Percentiles rank a stretch among this genome's conserved stretches.
These are phyloP conservation scores for Clarireedia paspali DNA, from an alignment of 2,329 filamentous ascomycete genomes.

Conservation along the genomic window DNA sequence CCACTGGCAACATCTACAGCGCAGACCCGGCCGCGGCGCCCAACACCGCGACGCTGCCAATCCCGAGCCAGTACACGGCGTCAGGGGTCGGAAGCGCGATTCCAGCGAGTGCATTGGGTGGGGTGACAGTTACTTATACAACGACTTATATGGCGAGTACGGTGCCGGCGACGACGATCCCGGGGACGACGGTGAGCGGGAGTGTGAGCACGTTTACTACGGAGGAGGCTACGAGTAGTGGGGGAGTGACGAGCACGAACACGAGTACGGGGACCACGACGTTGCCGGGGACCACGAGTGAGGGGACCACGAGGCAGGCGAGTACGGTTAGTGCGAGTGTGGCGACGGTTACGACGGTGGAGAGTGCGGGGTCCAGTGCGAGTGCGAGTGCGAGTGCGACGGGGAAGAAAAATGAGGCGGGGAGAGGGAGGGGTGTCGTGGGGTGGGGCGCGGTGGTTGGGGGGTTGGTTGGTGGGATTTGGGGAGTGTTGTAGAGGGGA, in stretches of 20 bases:
- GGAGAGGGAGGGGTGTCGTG: neutral
- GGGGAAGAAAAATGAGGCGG: neutral
- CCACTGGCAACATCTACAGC: conserved; percentile 38
- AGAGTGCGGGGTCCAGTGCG: neutral
- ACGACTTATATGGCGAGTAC: conserved; percentile 22
- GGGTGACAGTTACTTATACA: conserved; percentile 28
- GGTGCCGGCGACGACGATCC: conserved; percentile 9
- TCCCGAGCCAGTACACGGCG: conserved; percentile 39
- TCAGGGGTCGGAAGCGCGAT: conserved; percentile 39
- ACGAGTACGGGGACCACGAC: conserved; percentile 13
- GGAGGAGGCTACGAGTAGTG: neutral
- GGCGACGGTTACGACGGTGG: conserved; percentile 9
- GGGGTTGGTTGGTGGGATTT: neutral
- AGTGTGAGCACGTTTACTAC: neutral
- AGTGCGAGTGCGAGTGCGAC: neutral
- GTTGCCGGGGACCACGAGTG: conserved; percentile 9
- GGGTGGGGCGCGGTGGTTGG: neutral
- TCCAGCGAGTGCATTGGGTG: conserved; percentile 36
- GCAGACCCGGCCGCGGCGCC: conserved; percentile 31
- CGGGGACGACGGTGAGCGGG: neutral
- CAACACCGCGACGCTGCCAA: conserved; percentile 35
- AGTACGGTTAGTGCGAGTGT: conserved; percentile 5
- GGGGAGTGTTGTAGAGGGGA: no score
- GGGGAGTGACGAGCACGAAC: neutral
- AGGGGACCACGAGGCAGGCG: neutral